Percentiles rank a stretch among this genome's conserved stretches.
Conservation (phyloP, 805 yeast species). For the Candida oleophila region DNA sequence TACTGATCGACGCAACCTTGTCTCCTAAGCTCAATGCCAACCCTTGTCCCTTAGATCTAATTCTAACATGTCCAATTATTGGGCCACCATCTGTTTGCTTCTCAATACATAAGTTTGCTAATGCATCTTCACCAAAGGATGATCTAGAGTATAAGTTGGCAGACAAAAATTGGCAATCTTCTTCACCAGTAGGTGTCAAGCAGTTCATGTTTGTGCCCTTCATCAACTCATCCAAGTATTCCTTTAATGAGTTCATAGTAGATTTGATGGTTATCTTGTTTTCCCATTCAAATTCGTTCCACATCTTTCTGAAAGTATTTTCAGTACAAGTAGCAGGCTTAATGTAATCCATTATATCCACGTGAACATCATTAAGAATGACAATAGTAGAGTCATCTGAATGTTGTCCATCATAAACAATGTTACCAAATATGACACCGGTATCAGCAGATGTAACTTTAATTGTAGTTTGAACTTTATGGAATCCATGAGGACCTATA, state of each 20-base stretch:
- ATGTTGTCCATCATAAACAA: constrained; percentile 93
- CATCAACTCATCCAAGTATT: constrained; percentile 73
- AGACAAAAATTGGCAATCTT: constrained; percentile 79
- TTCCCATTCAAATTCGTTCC: constrained; percentile 99
- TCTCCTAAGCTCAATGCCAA: constrained; percentile 94
- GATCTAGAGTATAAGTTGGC: constrained; percentile 92
- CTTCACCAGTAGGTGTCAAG: constrained; percentile 87
- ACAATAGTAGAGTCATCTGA: constrained; percentile 88
- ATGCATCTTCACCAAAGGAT: constrained; percentile 95
- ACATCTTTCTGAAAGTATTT: constrained; percentile 90
- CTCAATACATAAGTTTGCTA: constrained; percentile 94
- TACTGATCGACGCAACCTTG: constrained; percentile 80
- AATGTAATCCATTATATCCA: constrained; percentile 95
- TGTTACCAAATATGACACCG: constrained; percentile 96
- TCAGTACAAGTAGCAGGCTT: constrained; percentile 92
- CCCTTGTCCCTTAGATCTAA: constrained; percentile 97
- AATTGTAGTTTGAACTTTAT: constrained; percentile 81
- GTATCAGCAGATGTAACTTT: constrained; percentile 97
- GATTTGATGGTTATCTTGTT: constrained; percentile 90
- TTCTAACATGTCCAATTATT: constrained; percentile 90
- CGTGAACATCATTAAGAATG: constrained; percentile 89
- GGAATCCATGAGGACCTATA: constrained; percentile 97
- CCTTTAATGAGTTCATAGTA: constrained; percentile 62
- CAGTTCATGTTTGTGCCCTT: constrained; percentile 91
- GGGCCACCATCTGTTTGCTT: constrained; percentile 72